Evolutionary conservation across 164 flowering plant species (phyloP), one percentile per base, ranked within the genome.

Genomic region (Vitis rotundifolia): DNA sequence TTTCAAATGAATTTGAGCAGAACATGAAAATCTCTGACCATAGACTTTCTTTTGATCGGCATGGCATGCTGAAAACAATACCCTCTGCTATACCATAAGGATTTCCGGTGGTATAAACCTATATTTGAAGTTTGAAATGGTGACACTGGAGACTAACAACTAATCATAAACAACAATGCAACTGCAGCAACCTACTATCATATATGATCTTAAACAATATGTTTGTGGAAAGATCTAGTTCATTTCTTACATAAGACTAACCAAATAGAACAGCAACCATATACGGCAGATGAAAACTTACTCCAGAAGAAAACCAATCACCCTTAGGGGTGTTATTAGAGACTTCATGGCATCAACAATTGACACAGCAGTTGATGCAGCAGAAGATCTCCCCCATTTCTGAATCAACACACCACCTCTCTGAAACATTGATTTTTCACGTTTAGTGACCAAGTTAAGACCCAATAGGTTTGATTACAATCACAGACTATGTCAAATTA

Each of bases 361-460:
- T n/a, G 99, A 95, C 44, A 95, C 97, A 56, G 99, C 86, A 67
- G 99, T 95, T 50, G 99, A 95, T 55, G 99, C 99, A 69, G 97
- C 99, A 52, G 98, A 95, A 61, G 99, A 95, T 82, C 99, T 85
- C 68, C 98, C 98, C 99, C 99, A 95, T 83, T 95, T 95, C 83
- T 95, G 49, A 76, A 95, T 95, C 51, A 95, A 80, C 12, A 71
- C 88, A 2, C 99, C 99, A 72, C 99, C 98, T 82, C 99, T 90
- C 98, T 94, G 86, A 58, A 77, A 79, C 76, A 18, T 14, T 69
- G 68, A n/a, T 9, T 53, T 52, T 56, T 11, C 28, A 16, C 49
- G 3, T 67, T 8, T 37, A 37, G 44, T 37, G 44, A 37, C 26
- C 26, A 22, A 22, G 26, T 22, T 22, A 22, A 22, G 26, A 22